Evolutionary conservation across 805 yeast genomes (phyloP).

Genomic region (Debaryomyces castellii): DNA sequence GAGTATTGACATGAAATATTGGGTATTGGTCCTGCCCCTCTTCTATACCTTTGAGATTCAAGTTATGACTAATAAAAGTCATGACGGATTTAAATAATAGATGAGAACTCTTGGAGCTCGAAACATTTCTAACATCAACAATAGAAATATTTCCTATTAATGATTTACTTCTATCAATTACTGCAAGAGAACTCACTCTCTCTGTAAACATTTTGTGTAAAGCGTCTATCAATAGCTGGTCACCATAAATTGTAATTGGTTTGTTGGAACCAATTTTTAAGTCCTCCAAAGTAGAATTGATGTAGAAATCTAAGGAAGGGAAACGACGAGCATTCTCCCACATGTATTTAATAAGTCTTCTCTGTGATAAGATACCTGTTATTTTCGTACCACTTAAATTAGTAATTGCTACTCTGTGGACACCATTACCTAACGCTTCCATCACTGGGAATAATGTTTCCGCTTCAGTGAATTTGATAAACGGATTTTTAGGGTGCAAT

Average conservation of each 20-base stretch:
- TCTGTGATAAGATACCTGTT: constrained; percentile 85
- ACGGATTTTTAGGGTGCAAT: constrained; percentile 85
- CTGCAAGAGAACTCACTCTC: constrained; percentile 88
- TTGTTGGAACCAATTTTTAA: constrained; percentile 69
- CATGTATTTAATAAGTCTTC: constrained; percentile 77
- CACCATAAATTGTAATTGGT: constrained; percentile 84
- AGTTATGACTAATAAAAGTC: constrained; percentile 82
- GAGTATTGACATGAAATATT: constrained; percentile 84
- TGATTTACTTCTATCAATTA: constrained; percentile 74
- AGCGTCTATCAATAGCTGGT: constrained; percentile 84
- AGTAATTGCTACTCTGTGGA: constrained; percentile 86
- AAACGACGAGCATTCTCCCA: constrained; percentile 94
- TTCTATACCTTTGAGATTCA: constrained; percentile 84
- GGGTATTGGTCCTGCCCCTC: constrained; percentile 97
- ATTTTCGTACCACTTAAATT: constrained; percentile 45
- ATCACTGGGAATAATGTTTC: constrained; percentile 73
- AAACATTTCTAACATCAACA: constrained; percentile 87
- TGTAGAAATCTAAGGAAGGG: constrained; percentile 73
- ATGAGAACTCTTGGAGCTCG: constrained; percentile 83
- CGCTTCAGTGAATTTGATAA: constrained; percentile 68
- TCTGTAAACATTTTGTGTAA: constrained; percentile 79
- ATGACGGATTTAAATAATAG: constrained; percentile 78
- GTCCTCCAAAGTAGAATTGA: constrained; percentile 66
- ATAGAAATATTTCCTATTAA: constrained; percentile 91
- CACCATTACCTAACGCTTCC: constrained; percentile 91